These are phyloP conservation scores for Cardiospermum halicacabum DNA, from an alignment of 345 rosid genomes.

Conservation along the genomic window DNA sequence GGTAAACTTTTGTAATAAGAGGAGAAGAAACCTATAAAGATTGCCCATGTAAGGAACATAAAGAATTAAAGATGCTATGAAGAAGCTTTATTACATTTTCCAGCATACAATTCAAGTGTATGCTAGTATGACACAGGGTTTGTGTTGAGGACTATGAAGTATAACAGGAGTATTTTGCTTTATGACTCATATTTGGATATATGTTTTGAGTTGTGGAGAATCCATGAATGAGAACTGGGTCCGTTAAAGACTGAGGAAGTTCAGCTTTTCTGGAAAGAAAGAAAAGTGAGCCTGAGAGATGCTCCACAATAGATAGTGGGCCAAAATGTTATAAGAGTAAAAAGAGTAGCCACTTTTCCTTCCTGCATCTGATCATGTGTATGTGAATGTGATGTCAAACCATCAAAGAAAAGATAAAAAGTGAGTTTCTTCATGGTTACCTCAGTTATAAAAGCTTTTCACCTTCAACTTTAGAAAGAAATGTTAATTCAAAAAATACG, in stretches of 20 bases:
- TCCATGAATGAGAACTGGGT: too few relatives aligned
- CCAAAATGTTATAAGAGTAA: not conserved
- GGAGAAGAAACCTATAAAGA: constrained; percentile 5
- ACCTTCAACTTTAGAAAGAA: too few relatives aligned
- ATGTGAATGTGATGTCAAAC: not conserved
- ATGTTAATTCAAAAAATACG: too few relatives aligned
- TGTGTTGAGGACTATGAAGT: too few relatives aligned
- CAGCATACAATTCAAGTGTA: not conserved
- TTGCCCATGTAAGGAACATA: constrained; percentile 10
- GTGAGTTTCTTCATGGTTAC: too few relatives aligned
- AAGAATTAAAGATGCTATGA: not conserved
- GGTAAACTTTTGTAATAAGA: constrained; percentile 16
- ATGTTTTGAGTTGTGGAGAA: too few relatives aligned
- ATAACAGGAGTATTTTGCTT: too few relatives aligned
- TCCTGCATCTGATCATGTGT: not conserved
- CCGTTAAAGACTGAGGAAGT: too few relatives aligned
- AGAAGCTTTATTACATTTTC: too few relatives aligned
- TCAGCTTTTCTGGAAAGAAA: not conserved
- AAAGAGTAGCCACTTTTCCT: not conserved
- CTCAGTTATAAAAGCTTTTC: too few relatives aligned
- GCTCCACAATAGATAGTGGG: not conserved
- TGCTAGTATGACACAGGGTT: too few relatives aligned
- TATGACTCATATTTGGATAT: too few relatives aligned
- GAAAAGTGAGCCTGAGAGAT: not conserved
- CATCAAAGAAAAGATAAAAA: not conserved